Base-by-base conservation (phyloP, 192 early-diverging fungal species). In the Coemansia sp. region DNA sequence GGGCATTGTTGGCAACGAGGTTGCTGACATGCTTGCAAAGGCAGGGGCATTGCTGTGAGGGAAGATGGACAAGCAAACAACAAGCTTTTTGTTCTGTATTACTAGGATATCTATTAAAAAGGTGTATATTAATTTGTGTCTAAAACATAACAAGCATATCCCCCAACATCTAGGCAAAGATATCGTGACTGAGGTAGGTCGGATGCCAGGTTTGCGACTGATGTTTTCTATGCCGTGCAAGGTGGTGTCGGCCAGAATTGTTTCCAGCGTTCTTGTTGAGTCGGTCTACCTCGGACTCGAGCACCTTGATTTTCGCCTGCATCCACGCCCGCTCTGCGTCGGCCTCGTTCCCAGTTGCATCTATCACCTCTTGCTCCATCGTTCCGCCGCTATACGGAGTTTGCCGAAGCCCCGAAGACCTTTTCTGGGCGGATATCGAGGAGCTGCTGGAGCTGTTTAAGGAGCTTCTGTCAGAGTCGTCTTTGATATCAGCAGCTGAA, bases 11-110 rank as follows among this genome's bases (percentile, higher is more conserved):
- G 79, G 79, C 32, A 81, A 81, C 65, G 79, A 76, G 40, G 56
- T 76, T 26, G 79, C 79, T 1, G 79, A 81, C 39, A 71, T 71
- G 61, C 42, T 81, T 63, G 79, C 79, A 46, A 81, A 81, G 32
- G 79, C 79, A 26, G 79, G 79, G 10, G 79, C 79, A 0, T 55
- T 81, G 16, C 32, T 81, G 5, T 46, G 26, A 36, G 43, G 22
- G 61, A n/a, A n/a, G n/a, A n/a, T n/a, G n/a, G n/a, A n/a, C n/a
- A n/a, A n/a, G n/a, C n/a, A n/a, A n/a, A n/a, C 32, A 15, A 26
- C n/a, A 61, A 7, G 7, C 18, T 16, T 0, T 4, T 54, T 40
- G 40, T 42, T 40, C 58, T 46, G 39, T 3, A 26, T 26, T 26
- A 3, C 26, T 1, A 26, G 26, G 26, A 3, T 26, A 26, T 26